Evolutionary conservation across 306 rosid species (phyloP), one percentile per base, ranked within the genome.

Genomic region (Medicago lupulina): DNA sequence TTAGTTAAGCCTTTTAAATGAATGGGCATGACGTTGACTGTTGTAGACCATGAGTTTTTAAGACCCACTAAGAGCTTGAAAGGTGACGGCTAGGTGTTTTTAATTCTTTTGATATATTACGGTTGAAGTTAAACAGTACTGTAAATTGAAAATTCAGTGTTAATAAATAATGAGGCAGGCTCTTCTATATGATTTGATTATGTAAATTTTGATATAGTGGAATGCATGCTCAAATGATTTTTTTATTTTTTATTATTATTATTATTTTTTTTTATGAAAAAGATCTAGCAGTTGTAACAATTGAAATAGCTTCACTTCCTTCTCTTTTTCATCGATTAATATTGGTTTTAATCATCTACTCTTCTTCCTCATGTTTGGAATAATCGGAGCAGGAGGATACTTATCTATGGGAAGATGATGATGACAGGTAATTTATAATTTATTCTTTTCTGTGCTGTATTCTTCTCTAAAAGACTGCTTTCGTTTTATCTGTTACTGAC

Each of bases 351-450:
- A 68, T 54, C 18, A 53, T 68, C 75, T 67, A 47, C 36, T 31
- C 36, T 59, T 79, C 81, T 87, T 73, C 9, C 11, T 39, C 59
- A 5, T 84, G 65, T 65, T 57, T 49, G 71, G 70, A 41, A 53
- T 80, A 70, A 58, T 81, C 71, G 79, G 40, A 19, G 80, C 94
- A 94, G 97, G 96, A 95, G 85, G 98, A 95, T 80, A 92, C 98
- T 62, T 92, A 95, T 73, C 77, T 95, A 53, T 92, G 98, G 98
- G 97, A 95, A 86, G 98, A 95, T 76, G 97, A 95, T 54, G 97
- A 95, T 81, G 97, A 92, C 44, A 91, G 98, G 98, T 89, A 89
- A 67, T 68, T 17, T 71, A 23, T 67, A 47, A 19, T 85, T 43
- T 69, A 64, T 46, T 5, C 5, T 70, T 17, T 62, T 14, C 21